These are phyloP conservation scores for Alternaria viburni DNA, from an alignment of 2,329 filamentous ascomycete genomes.

Conservation along the genomic window DNA sequence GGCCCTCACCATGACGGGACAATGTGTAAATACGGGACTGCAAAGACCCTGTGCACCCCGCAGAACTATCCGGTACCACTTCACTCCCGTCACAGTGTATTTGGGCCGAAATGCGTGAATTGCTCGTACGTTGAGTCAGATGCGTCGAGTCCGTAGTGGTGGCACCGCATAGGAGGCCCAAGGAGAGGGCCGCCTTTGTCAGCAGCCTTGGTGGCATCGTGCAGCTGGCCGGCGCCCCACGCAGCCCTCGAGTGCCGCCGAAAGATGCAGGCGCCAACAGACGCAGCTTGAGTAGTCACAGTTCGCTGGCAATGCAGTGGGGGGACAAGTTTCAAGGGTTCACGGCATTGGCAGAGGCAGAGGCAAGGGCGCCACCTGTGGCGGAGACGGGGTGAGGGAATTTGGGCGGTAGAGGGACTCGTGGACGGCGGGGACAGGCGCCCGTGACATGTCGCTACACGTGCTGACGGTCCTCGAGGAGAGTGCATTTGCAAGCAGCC, in stretches of 20 bases:
- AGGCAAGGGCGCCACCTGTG: neutral
- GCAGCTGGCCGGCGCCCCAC: constrained; percentile 3
- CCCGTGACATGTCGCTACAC: neutral
- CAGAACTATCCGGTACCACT: neutral
- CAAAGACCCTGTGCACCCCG: neutral
- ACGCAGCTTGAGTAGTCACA: neutral
- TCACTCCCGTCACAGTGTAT: neutral
- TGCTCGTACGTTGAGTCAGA: neutral
- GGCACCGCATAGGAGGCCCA: neutral
- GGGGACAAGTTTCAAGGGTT: neutral
- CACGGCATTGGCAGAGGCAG: neutral
- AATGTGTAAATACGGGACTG: neutral
- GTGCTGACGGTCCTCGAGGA: neutral
- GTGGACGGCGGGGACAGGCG: neutral
- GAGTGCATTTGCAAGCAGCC: neutral
- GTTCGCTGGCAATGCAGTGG: neutral
- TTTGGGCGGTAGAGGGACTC: neutral
- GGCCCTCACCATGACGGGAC: neutral
- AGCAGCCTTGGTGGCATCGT: constrained; percentile 7
- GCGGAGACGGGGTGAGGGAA: neutral
- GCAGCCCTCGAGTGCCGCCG: constrained; percentile 1
- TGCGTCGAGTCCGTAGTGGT: neutral
- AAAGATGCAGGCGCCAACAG: neutral
- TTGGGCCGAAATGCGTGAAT: neutral
- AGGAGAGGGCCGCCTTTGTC: constrained; percentile 9